Base-by-base conservation (phyloP, 257 asterid species). In the Anisodus tanguticus region DNA sequence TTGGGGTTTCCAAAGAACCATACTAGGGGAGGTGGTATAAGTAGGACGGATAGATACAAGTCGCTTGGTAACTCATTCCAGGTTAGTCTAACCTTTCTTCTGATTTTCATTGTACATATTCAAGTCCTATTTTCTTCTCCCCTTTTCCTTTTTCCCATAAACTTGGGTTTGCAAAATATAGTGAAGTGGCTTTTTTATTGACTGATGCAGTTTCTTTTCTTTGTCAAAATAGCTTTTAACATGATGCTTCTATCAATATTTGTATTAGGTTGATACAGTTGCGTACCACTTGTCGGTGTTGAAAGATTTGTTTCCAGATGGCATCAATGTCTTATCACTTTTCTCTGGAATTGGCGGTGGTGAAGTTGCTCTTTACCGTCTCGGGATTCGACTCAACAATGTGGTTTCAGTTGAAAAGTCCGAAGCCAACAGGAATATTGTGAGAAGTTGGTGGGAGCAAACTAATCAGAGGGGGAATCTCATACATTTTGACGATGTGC, bases 291-390 rank as follows among this genome's bases (percentile, higher is more conserved):
- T 92, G 10, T 93, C 96, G 0, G 94, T 91, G 37, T 83, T 93
- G 62, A 92, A 88, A 86, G 88, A 85, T 26, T 85, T 94, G 13
- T 94, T 57, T 64, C 97, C 98, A 0, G 37, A 69, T 4, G 97
- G 98, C 63, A 64, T 94, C 37, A 94, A 90, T 57, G 55, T 94
- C 0, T 63, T 93, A 0, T 92, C 98, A 13, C 90, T 93, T 9
- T 92, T 92, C 83, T 90, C 97, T 4, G 98, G 98, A 8, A 94
- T 92, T 8, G 97, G 98, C 9, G 97, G 98, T 9, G 98, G 90
- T 3, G 97, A 94, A 66, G 95, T 94, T 7, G 94, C 98, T 0
- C 93, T 92, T 45, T 92, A 94, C 49, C 85, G 95, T 16, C 93
- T 93, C 0, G 97, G 95, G 0, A 62, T 94, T 7, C 89, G 81